Base-by-base conservation (phyloP, 768 basidiomycete genomes). In the Clathrus columnatus region DNA sequence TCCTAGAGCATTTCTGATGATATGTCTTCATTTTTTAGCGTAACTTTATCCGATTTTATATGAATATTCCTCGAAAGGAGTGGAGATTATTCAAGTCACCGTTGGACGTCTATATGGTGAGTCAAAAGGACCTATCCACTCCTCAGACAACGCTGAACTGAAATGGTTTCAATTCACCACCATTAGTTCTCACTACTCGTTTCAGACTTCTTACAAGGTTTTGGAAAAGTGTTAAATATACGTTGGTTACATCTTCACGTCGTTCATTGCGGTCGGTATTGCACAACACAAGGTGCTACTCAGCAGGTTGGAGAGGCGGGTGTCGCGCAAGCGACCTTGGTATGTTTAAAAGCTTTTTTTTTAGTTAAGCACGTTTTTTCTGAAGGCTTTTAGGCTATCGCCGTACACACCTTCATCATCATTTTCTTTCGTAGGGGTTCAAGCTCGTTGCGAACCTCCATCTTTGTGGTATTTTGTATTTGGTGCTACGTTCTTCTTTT, bases 281-380 rank as follows among this genome's bases (percentile, higher is more conserved):
- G 74, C 57, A 65, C 65, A 5, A 65, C 71, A 0, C 73, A 75
- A 60, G 71, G 72, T 69, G 56, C 26, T 41, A 57, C 75, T 4
- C 69, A 73, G 57, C 71, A 74, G 53, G 53, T 74, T 0, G 74
- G 76, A 7, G 75, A 76, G 48, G 68, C 73, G 2, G 70, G 68
- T 21, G 72, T 70, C 2, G 73, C 71, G 5, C 67, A 76, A 36
- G 67, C 69, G 2, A 76, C 73, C 17, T 64, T 76, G 11, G 75
- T 76, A 55, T 57, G 67, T 48, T 26, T 41, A 43, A 36, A 47
- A 27, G 8, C 29, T 7, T 23, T 42, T n/a, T 24, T 18, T 2
- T 24, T 36, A 20, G 14, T 41, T 44, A 16, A 50, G 7, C 23
- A 17, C 43, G 5, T 42, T 23, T 51, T 7, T 28, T 24, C 11